Evolutionary conservation across 225 moss, liverwort and hornwort genomes (phyloP).

Genomic region (Physcomitrium patens): DNA sequence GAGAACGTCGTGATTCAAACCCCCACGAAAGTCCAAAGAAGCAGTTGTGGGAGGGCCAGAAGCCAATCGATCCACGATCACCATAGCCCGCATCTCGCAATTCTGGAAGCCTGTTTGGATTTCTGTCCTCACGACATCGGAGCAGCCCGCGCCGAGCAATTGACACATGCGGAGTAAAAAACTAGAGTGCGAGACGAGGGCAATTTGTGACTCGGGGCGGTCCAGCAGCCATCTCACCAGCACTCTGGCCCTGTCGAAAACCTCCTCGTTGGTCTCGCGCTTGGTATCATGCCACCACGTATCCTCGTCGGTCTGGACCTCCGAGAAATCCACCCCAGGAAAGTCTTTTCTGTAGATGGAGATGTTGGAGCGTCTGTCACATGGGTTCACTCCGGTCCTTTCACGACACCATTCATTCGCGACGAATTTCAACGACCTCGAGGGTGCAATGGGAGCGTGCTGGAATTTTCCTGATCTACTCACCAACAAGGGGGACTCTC

Average conservation of each 20-base stretch:
- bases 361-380: not conserved
- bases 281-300: not conserved
- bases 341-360: not conserved
- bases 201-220: not conserved
- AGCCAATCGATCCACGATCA: not conserved
- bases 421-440: not conserved
- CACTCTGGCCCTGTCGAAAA: too few relatives aligned
- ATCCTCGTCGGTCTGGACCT: not conserved
- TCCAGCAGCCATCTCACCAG: not conserved
- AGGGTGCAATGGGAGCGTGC: not conserved
- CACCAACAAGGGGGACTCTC: not conserved
- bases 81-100: not conserved
- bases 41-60: not conserved
- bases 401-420: not conserved
- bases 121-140: not conserved
- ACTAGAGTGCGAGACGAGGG: not conserved
- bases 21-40: not conserved
- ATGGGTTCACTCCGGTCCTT: too few relatives aligned
- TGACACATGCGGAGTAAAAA: not conserved
- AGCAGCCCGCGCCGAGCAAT: not conserved
- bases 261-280: not conserved
- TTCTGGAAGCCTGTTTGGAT: not conserved
- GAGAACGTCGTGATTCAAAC: not conserved
- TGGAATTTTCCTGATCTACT: not conserved
- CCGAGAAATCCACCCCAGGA: not conserved